Evolutionary conservation across 106 monocot species (phyloP).

Genomic region (Cymbidium sinense): DNA sequence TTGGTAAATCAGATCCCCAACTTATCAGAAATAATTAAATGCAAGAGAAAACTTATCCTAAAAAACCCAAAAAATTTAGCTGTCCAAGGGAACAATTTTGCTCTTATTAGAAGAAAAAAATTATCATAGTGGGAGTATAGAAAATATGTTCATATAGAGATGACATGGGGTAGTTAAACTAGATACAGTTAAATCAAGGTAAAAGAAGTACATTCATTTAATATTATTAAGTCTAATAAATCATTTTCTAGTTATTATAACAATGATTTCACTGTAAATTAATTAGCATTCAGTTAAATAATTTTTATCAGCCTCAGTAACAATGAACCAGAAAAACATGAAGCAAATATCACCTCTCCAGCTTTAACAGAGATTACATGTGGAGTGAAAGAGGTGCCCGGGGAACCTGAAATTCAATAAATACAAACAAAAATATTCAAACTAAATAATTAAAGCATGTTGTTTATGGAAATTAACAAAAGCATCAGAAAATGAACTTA

Average conservation of each 20-base stretch:
- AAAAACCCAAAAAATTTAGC: background rate
- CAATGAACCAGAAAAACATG: background rate
- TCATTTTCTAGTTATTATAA: background rate
- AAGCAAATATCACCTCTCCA: slow-evolving; percentile 7
- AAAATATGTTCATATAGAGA: background rate
- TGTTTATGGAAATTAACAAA: background rate
- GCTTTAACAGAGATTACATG: slow-evolving; percentile 6
- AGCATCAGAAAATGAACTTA: background rate
- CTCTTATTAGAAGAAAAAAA: background rate
- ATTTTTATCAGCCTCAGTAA: background rate
- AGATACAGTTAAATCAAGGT: background rate
- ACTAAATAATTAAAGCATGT: background rate
- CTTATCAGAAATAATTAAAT: too few species aligned
- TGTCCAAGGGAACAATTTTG: background rate
- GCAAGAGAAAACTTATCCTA: too few species aligned
- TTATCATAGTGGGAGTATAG: background rate
- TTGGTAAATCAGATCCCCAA: too few species aligned
- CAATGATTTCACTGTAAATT: background rate
- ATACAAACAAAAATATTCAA: background rate
- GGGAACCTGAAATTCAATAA: slow-evolving; percentile 4
- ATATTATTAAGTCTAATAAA: background rate
- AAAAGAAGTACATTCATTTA: background rate
- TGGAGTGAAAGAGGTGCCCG: slow-evolving; percentile 7
- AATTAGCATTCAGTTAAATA: background rate
- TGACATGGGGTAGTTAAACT: background rate